Evolutionary conservation across 2,329 filamentous ascomycete genomes (phyloP), one percentile per base, ranked within the genome.

Genomic region (Apiospora arundinis): DNA sequence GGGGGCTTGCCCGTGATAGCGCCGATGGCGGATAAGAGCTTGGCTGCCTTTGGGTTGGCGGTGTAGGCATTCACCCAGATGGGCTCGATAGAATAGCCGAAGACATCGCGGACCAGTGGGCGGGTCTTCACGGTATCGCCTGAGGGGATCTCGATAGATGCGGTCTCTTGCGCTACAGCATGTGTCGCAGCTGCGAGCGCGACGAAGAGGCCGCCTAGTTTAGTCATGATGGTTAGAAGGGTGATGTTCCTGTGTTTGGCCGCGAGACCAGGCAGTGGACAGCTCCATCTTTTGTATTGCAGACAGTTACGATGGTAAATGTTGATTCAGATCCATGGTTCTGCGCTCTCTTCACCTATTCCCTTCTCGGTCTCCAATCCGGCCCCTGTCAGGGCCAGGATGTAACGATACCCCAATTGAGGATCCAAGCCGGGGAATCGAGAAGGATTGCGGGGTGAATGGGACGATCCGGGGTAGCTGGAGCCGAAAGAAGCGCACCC

Each of bases 61-160:
- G 75, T 70, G 70, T 78, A 81, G 40, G 75, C 76, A 70, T 79
- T 72, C 18, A 81, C 71, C 80, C 80, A 81, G 40, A 81, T 75
- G 9, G 79, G 79, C 73, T 81, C 79, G 70, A 81, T 75, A 11
- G 79, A 81, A 72, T 81, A 81, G 23, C 79, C 80, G 71, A 77
- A 79, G 9, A 78, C 78, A 69, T 81, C 79, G 6, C 74, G 75
- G 21, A 75, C 73, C 4, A 81, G 74, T 0, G 71, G 65, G 21
- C 78, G 75, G 14, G 77, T 77, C n/a, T 73, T 63, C 5, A 81
- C 74, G 71, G 12, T 12, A 18, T 74, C 73, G 4, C 63, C 71
- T 3, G 76, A 76, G 16, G 78, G 78, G 12, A 81, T 69, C 11
- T 75, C 71, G 60, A 81, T 71, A 4, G 68, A 71, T 28, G 67